Base-by-base conservation (phyloP, 2,329 filamentous ascomycete species). In the Thermoascus crustaceus region DNA sequence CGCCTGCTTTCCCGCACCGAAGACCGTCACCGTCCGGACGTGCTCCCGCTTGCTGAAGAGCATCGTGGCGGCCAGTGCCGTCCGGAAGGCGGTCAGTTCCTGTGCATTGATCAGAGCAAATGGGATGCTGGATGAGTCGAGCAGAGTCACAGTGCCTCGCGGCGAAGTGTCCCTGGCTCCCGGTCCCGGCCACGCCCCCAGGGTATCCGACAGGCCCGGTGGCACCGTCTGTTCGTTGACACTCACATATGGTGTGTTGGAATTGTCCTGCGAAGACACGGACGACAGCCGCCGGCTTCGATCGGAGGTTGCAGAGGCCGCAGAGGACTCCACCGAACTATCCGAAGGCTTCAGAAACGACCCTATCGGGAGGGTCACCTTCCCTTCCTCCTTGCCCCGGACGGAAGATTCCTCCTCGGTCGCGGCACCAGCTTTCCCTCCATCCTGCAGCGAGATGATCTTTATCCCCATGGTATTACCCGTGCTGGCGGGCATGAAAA, bases 1-100 rank as follows among this genome's bases (percentile, higher is more conserved):
- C 8, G 89, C 89, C 65, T 95, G 88, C 48, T 82, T 78, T 30
- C 89, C 89, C 21, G 82, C 80, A 16, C 89, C 89, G 57, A 95
- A 96, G 35, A 94, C 81, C 9, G 82, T 80, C 7, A 95, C 55
- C 9, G 80, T 85, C 53, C 81, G 79, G 26, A 94, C 80, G 18
- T 73, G 73, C 37, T 73, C 68, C 37, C 89, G 83, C 50, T 60
- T 72, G 52, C 76, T 75, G 11, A 81, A 68, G 46, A 82, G 66
- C 38, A 80, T 74, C 8, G 73, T 72, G 4, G 66, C 52, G 0
- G 75, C 74, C 8, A 84, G 62, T 0, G 79, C 76, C 0, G 80
- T 84, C 30, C 80, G 71, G 58, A 83, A 84, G 1, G 78, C 78
- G 0, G 80, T 84, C 11, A 84, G 61, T 46, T 82, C 79, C 39